Percentiles rank a stretch among this genome's conserved stretches.
Conservation (phyloP, 768 basidiomycete species). For the Cystobasidium ongulense region DNA sequence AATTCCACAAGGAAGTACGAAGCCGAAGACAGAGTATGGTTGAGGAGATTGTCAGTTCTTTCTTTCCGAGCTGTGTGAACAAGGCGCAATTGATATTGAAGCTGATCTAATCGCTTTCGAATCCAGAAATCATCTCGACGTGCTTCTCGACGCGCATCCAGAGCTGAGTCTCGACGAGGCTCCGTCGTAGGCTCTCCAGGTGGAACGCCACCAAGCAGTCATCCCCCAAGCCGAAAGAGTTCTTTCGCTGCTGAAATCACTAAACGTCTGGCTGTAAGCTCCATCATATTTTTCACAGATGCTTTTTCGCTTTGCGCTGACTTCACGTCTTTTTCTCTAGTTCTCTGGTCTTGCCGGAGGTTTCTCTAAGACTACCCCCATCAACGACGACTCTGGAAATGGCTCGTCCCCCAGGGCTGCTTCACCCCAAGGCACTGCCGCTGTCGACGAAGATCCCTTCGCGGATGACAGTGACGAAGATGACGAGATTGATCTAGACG, state of each 20-base stretch:
- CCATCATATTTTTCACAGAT: not conserved
- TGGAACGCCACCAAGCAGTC: constrained; percentile 24
- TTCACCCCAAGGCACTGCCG: constrained; percentile 26
- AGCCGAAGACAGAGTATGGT: constrained; percentile 47
- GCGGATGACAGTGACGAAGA: constrained; percentile 45
- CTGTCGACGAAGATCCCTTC: constrained; percentile 40
- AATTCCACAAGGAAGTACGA: constrained; percentile 52
- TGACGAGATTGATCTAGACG: constrained; percentile 56
- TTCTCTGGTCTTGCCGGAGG: constrained; percentile 30
- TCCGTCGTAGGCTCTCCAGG: not conserved
- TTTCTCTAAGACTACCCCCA: constrained; percentile 34
- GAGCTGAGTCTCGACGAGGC: constrained; percentile 6
- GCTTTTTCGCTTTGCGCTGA: not conserved
- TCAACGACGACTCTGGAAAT: constrained; percentile 32
- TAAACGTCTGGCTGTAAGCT: constrained; percentile 33
- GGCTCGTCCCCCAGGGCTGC: not conserved
- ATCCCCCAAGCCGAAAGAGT: constrained; percentile 25
- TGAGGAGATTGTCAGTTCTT: constrained; percentile 19
- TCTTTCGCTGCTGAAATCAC: constrained; percentile 35
- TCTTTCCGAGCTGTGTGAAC: too few species aligned
- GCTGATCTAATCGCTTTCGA: not conserved
- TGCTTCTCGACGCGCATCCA: not conserved
- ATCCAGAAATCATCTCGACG: constrained; percentile 11
- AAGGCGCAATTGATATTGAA: too few species aligned
- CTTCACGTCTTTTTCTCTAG: not conserved